Evolutionary conservation across 2,329 filamentous ascomycete species (phyloP).

Genomic region (Phialophora macrospora): DNA sequence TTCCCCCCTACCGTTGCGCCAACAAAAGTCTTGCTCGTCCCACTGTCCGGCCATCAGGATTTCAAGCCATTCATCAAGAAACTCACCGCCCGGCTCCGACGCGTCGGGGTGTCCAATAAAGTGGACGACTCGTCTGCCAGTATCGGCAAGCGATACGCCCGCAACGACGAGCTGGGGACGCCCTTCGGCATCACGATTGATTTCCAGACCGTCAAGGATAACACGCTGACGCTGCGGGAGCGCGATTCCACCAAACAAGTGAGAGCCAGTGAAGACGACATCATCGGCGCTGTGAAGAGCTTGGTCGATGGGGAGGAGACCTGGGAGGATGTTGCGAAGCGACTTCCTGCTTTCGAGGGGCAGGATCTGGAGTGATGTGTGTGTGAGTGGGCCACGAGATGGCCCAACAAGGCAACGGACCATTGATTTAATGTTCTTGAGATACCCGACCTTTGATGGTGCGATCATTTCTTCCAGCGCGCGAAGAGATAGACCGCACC

Average conservation of each 20-base stretch:
- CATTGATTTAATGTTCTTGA: conserved; percentile 15
- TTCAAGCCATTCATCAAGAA: conserved; percentile 78
- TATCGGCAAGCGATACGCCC: conserved; percentile 92
- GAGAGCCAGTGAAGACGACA: conserved; percentile 77
- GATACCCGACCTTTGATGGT: conserved; percentile 34
- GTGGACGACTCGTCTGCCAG: conserved; percentile 89
- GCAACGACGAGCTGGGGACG: conserved; percentile 95
- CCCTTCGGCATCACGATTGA: conserved; percentile 93
- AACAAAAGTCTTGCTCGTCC: conserved; percentile 91
- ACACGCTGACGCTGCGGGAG: conserved; percentile 84
- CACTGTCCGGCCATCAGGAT: conserved; percentile 77
- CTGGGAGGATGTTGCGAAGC: conserved; percentile 73
- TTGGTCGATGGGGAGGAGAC: conserved; percentile 67
- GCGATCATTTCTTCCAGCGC: conserved; percentile 26
- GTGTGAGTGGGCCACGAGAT: too few species aligned
- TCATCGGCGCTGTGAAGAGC: conserved; percentile 72
- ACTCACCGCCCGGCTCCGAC: conserved; percentile 76
- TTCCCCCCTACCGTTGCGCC: conserved; percentile 82
- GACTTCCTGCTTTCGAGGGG: conserved; percentile 82
- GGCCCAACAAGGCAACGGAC: background rate
- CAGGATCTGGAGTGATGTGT: conserved; percentile 63
- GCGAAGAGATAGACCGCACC: conserved; percentile 30
- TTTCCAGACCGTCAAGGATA: conserved; percentile 91
- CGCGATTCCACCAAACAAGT: conserved; percentile 91
- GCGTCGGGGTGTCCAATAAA: conserved; percentile 77